These are phyloP conservation scores for Flaveria robusta DNA, from an alignment of 129 eudicot genomes.

Conservation along the genomic window DNA sequence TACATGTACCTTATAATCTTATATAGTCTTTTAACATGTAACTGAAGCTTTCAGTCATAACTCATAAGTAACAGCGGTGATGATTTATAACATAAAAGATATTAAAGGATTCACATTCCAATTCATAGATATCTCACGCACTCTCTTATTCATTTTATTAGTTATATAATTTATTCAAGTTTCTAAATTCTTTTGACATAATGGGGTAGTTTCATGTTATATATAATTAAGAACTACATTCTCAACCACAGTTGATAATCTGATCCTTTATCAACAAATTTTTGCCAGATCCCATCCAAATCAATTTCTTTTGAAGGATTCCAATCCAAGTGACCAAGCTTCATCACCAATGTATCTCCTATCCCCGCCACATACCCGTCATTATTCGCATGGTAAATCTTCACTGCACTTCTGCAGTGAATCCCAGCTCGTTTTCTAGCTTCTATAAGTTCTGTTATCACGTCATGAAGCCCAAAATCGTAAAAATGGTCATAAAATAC, in stretches of 20 bases:
- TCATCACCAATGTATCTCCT: slow-evolving; percentile 55
- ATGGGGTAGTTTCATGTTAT: too few species aligned
- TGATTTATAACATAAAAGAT: too few species aligned
- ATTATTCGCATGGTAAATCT: slow-evolving; percentile 55
- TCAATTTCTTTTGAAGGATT: slow-evolving; percentile 58
- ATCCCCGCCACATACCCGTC: slow-evolving; percentile 61
- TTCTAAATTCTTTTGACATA: too few species aligned
- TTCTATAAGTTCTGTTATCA: slow-evolving; percentile 51
- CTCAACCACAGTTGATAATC: slow-evolving; percentile 60
- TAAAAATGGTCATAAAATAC: slow-evolving; percentile 65
- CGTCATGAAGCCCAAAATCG: slow-evolving; percentile 58
- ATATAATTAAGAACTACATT: slow-evolving; percentile 28
- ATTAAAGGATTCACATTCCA: too few species aligned
- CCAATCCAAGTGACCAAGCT: slow-evolving; percentile 63
- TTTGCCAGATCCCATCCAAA: slow-evolving; percentile 65
- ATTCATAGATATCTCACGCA: too few species aligned
- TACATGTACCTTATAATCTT: too few species aligned
- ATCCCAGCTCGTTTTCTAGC: slow-evolving; percentile 54
- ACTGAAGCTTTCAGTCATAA: too few species aligned
- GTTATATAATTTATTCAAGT: too few species aligned
- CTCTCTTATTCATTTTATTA: too few species aligned
- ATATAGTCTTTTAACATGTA: too few species aligned
- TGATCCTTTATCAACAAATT: slow-evolving; percentile 58
- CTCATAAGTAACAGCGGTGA: too few species aligned
- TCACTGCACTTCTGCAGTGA: slow-evolving; percentile 62